Percentiles rank a stretch among this genome's conserved stretches.
Evolutionary conservation across 352 stramenopile species (phyloP).

Genomic region (Lagenidium giganteum): DNA sequence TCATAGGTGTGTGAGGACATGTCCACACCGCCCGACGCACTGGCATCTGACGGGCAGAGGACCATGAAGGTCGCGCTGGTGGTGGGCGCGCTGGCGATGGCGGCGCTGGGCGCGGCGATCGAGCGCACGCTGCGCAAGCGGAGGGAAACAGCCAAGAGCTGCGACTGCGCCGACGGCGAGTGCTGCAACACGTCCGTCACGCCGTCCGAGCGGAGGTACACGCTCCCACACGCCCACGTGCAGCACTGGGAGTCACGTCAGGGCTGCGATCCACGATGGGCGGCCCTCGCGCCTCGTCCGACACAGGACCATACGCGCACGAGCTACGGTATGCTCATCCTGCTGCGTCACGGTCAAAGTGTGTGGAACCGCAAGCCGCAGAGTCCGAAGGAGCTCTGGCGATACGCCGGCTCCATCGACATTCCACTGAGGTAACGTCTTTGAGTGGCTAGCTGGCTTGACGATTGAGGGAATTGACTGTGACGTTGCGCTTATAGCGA

Average conservation of each 20-base stretch:
- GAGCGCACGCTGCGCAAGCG: slow-evolving; percentile 19
- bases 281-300: slow-evolving; percentile 34
- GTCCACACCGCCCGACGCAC: too few relatives aligned
- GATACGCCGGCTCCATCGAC: slow-evolving; percentile 80
- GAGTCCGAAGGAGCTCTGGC: slow-evolving; percentile 63
- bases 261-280: slow-evolving; percentile 57
- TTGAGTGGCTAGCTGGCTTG: too few relatives aligned
- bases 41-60: background rate
- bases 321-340: slow-evolving; percentile 73
- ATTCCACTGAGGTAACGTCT: slow-evolving; percentile 49
- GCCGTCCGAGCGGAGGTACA: slow-evolving; percentile 54
- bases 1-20: too few relatives aligned
- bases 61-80: slow-evolving; percentile 7
- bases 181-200: slow-evolving; percentile 73
- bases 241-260: slow-evolving; percentile 61
- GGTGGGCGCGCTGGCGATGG: slow-evolving; percentile 5
- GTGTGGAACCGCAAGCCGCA: slow-evolving; percentile 84
- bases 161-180: slow-evolving; percentile 61
- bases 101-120: slow-evolving; percentile 19
- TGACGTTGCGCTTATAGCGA: slow-evolving; percentile 20
- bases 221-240: slow-evolving; percentile 67
- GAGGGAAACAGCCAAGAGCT: slow-evolving; percentile 17
- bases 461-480: too few relatives aligned
- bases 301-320: slow-evolving; percentile 23
- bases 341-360: slow-evolving; percentile 80